Percentiles rank a stretch among this genome's conserved stretches.
These are phyloP conservation scores for Phragmites australis DNA, from an alignment of 176 grass and related monocot genomes.

Conservation along the genomic window DNA sequence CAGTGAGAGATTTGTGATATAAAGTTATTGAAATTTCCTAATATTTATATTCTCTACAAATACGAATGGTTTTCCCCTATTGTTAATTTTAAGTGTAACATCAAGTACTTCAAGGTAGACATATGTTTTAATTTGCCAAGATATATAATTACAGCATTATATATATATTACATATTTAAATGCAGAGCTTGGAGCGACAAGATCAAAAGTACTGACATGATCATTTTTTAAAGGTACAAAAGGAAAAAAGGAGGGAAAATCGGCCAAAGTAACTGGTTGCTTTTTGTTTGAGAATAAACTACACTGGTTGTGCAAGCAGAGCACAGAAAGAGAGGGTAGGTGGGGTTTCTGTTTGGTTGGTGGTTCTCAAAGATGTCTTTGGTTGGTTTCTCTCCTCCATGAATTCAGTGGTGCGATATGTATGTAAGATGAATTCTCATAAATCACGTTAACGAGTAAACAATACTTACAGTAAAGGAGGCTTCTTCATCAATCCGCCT, in stretches of 20 bases:
- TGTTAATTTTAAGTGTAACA: no score
- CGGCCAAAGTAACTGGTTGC: constrained; percentile 27
- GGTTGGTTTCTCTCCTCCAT: background rate
- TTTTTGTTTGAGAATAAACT: constrained; percentile 40
- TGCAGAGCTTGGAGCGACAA: background rate
- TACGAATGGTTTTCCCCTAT: background rate
- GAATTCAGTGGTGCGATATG: background rate
- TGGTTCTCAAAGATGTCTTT: background rate
- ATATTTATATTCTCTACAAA: background rate
- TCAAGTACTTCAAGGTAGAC: background rate
- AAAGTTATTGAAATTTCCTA: background rate
- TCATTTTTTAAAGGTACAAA: constrained; percentile 24
- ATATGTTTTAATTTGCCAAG: background rate
- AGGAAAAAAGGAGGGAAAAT: constrained; percentile 9
- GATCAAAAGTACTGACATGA: constrained; percentile 26
- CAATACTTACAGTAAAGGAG: background rate
- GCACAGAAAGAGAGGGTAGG: constrained; percentile 12
- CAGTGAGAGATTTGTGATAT: background rate
- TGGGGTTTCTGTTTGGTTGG: constrained; percentile 26
- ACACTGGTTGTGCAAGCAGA: constrained; percentile 13
- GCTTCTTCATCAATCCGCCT: background rate
- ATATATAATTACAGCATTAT: background rate
- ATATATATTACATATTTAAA: no score
- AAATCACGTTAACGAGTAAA: background rate
- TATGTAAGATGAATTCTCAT: background rate